Evolutionary conservation across 129 eudicot genomes (phyloP), one percentile per base, ranked within the genome.

Genomic region (Pittosporum tobira): DNA sequence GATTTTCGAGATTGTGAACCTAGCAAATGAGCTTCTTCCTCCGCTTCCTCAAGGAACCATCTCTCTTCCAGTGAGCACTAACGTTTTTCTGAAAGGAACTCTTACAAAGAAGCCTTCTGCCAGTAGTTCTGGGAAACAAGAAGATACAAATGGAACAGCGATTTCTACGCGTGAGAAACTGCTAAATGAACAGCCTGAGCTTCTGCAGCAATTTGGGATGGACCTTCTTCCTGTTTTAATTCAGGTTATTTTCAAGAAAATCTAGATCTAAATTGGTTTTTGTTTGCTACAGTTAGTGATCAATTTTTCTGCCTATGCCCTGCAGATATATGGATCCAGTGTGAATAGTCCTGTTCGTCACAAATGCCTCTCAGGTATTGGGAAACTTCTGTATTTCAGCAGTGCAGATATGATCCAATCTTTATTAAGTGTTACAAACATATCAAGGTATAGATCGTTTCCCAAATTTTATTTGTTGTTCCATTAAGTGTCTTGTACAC

Each of bases 1-100:
- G 94, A 79, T 93, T 58, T 87, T 93, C 75, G 99, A 93, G 79
- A 93, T 93, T 73, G 88, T 93, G 74, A 93, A 93, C 72, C 80
- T 93, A 50, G 88, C 96, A 75, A 93, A 93, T 64, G 96, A 93
- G 81, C 99, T 93, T 74, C 96, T 93, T 67, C 96, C 99, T 10
- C 88, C 94, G 5, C 77, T 93, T 60, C 96, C 96, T 11, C 80
- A 79, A 65, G 99, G 99, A 65, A 84, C 80, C 18, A 84, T 87
- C 10, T 81, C 96, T 59, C 94, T 93, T 65, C 99, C 96, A 54
- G 51, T 79, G 28, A 73, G 88, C 55, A 65, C 64, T 70, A 81
- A 68, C 71, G 36, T 81, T 59, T 79, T 81, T 74, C 77, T 84
- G 31, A 81, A 73, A 77, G 93, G 93, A n/a, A 65, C 96, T 37